These are phyloP conservation scores for Anthostomella pinea DNA, from an alignment of 2,329 filamentous ascomycete species.

Conservation along the genomic window DNA sequence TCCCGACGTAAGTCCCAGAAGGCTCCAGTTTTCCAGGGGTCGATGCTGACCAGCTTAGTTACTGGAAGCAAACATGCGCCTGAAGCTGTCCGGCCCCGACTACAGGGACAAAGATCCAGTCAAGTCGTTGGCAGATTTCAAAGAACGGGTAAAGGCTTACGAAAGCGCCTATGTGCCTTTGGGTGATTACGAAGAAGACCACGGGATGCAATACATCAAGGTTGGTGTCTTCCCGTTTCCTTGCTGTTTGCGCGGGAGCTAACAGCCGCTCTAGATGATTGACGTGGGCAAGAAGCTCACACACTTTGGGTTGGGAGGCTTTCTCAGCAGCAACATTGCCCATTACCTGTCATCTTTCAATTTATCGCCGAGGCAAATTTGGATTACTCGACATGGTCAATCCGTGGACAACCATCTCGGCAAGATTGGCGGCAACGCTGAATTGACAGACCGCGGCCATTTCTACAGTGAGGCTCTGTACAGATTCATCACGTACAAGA, in stretches of 20 bases:
- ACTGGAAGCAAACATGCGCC: slow-evolving; percentile 92
- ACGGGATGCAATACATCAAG: slow-evolving; percentile 92
- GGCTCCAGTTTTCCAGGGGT: background rate
- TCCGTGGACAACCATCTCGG: slow-evolving; percentile 83
- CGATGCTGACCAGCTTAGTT: slow-evolving; percentile 43
- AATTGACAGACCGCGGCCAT: slow-evolving; percentile 75
- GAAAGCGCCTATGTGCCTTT: slow-evolving; percentile 91
- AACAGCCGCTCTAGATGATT: slow-evolving; percentile 64
- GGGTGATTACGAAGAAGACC: slow-evolving; percentile 84
- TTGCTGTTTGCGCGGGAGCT: slow-evolving; percentile 16
- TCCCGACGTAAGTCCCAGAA: slow-evolving; percentile 49
- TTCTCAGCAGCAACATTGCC: slow-evolving; percentile 86
- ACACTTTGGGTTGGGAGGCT: slow-evolving; percentile 85
- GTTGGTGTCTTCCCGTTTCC: slow-evolving; percentile 32
- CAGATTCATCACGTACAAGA: slow-evolving; percentile 78
- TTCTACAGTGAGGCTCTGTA: slow-evolving; percentile 78
- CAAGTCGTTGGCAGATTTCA: slow-evolving; percentile 85
- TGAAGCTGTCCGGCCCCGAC: slow-evolving; percentile 93
- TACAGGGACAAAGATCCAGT: slow-evolving; percentile 91
- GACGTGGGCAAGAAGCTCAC: slow-evolving; percentile 95
- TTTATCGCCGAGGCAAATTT: slow-evolving; percentile 89
- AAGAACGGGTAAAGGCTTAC: slow-evolving; percentile 85
- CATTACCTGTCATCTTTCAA: slow-evolving; percentile 98
- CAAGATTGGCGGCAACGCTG: slow-evolving; percentile 84
- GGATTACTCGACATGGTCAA: slow-evolving; percentile 95